Evolutionary conservation across 495 filamentous ascomycete species (phyloP).

Genomic region (Chaetomidium leptoderma): DNA sequence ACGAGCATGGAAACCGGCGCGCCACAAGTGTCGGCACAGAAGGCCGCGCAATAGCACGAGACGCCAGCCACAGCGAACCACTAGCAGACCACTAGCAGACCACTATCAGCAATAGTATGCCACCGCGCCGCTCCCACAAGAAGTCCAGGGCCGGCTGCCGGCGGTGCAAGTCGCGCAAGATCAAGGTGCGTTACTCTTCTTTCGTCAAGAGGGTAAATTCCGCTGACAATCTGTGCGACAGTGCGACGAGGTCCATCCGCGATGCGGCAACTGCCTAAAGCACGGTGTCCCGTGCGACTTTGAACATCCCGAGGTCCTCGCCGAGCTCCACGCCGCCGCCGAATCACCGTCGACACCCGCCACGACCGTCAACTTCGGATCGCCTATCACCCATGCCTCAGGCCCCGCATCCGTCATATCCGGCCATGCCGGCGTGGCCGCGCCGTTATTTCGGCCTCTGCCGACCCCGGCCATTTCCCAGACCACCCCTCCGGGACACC

Average conservation of each 20-base stretch:
- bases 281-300: conserved; percentile 63
- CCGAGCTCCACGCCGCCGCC: conserved; percentile 29
- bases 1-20: conserved; percentile 17
- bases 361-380: conserved; percentile 30
- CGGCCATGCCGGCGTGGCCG: conserved; percentile 17
- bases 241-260: conserved; percentile 61
- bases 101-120: conserved; percentile 34
- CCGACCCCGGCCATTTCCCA: conserved; percentile 34
- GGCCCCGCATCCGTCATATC: conserved; percentile 23
- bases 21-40: conserved; percentile 20
- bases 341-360: conserved; percentile 25
- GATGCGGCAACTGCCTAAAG: conserved; percentile 59
- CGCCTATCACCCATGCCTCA: conserved; percentile 24
- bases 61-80: background rate
- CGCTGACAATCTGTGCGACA: conserved; percentile 22
- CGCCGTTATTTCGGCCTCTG: conserved; percentile 37
- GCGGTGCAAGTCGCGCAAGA: conserved; percentile 59
- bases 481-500: conserved; percentile 37
- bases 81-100: no score
- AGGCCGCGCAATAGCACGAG: conserved; percentile 18
- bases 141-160: conserved; percentile 59
- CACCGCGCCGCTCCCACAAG: conserved; percentile 58
- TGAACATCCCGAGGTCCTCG: conserved; percentile 42
- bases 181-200: conserved; percentile 48
- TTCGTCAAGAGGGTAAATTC: background rate